A percentile compares a stretch with the other conserved stretches of the same genome.
Evolutionary conservation across 306 rosid genomes (phyloP).

Genomic region (Acmispon strigosus): DNA sequence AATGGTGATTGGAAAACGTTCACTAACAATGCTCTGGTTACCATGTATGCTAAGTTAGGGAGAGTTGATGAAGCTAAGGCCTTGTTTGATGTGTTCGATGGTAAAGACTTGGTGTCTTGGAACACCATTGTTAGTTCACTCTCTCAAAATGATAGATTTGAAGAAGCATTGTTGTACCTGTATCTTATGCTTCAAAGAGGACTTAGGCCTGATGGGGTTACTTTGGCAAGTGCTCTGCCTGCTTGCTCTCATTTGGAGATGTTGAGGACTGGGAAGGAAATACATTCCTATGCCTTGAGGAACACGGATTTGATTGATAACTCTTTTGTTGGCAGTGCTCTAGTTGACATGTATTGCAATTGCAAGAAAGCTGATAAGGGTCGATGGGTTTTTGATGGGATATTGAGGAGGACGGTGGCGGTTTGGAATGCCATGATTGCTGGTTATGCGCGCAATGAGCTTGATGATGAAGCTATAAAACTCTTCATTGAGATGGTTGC

Average conservation of each 20-base stretch:
- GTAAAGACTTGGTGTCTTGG: slow-evolving; percentile 70
- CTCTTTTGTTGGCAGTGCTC: slow-evolving; percentile 68
- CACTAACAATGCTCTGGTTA: slow-evolving; percentile 68
- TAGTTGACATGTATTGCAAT: slow-evolving; percentile 87
- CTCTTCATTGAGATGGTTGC: slow-evolving; percentile 59
- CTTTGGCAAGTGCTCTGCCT: slow-evolving; percentile 72
- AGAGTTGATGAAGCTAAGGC: slow-evolving; percentile 44
- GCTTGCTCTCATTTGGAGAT: slow-evolving; percentile 78
- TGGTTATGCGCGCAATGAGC: slow-evolving; percentile 62
- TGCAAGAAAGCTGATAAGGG: slow-evolving; percentile 52
- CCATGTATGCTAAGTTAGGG: slow-evolving; percentile 72
- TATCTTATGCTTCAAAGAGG: slow-evolving; percentile 46
- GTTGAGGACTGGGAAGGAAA: slow-evolving; percentile 53
- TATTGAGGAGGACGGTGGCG: slow-evolving; percentile 33
- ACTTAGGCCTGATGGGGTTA: slow-evolving; percentile 61
- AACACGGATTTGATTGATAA: slow-evolving; percentile 43
- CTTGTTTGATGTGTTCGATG: slow-evolving; percentile 59
- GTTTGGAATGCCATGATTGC: slow-evolving; percentile 83
- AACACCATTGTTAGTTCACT: slow-evolving; percentile 70
- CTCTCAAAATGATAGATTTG: slow-evolving; percentile 61
- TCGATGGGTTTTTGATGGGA: slow-evolving; percentile 46
- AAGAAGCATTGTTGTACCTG: slow-evolving; percentile 47
- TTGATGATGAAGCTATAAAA: slow-evolving; percentile 49
- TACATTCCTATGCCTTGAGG: slow-evolving; percentile 60
- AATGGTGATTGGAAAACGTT: slow-evolving; percentile 41